Base-by-base conservation (phyloP, 331 rosid genomes). In the Telfairia occidentalis region DNA sequence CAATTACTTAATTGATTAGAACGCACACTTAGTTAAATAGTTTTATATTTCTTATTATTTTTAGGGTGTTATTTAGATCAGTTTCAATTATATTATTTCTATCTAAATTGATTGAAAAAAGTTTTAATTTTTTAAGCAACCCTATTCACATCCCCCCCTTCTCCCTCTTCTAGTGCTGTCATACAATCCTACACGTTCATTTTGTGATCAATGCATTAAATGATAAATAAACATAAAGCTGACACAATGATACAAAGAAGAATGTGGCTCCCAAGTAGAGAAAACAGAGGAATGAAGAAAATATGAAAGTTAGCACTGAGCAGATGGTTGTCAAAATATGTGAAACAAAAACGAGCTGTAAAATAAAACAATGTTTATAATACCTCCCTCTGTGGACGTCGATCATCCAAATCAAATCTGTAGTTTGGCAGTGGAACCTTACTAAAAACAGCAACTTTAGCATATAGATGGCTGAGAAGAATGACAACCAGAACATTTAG, bases 381-480 rank as follows among this genome's bases (percentile, higher is more conserved):
- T 87, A 95, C 99, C 97, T 95, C 97, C 77, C 99, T 87, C 87
- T 85, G 96, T 18, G 99, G 99, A 46, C 90, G 87, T 73, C 81
- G 81, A 67, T 95, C 99, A 74, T 95, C 99, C 83, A 95, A 87
- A 80, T 95, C 99, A 79, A 79, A 95, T 84, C 99, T 86, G 82
- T 95, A 95, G 89, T 95, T 92, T 24, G 97, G 99, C 82, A 92
- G 83, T 4, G 97, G 97, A 37, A 83, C 84, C 86, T 92, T 95
- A 74, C 99, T 90, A 78, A 95, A 86, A 50, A 95, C 99, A 74
- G 87, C 90, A 23, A 87, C 90, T 83, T 87, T 95, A n/a, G 90
- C 78, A 82, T 92, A 95, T 48, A 85, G 81, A 84, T 95, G 96
- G 87, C 99, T 95, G 97, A 80, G 81, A 85, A 79, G 38, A 63